Base-by-base conservation (phyloP, 176 grass and related monocot species). In the Thalia dealbata region DNA sequence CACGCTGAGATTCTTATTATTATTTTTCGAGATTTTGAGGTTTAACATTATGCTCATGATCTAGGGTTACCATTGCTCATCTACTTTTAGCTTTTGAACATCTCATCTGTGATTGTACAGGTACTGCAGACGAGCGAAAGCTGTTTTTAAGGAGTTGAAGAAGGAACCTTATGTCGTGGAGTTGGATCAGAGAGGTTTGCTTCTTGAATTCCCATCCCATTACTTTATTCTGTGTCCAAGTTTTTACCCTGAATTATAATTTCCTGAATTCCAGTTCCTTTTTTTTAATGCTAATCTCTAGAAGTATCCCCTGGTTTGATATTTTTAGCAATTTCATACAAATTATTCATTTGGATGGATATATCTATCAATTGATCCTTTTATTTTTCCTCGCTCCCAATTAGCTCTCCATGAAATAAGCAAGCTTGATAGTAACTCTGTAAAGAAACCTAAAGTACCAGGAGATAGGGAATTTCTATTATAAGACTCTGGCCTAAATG, bases 101-200 rank as follows among this genome's bases (percentile, higher is more conserved):
- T 13, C 11, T 48, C 10, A 48, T 48, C 11, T 48, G n/a, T n/a
- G n/a, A n/a, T n/a, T n/a, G 21, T 35, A 48, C 84, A 91, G 88
- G 76, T 91, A 91, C 56, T 91, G 88, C 64, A 82, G 32, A 78
- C 82, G 79, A 82, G 88, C 82, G 6, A 91, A 91, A 64, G 69
- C 84, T 19, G 88, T 87, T 26, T 91, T 91, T 72, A 80, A 87
- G 70, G 88, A 91, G 3, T 75, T 87, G 56, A 84, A 84, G 75
- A 84, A 82, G 64, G 69, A 87, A 18, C 88, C 88, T 3, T 82
- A 87, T 85, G 76, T 91, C 1, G 82, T 91, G 23, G 88, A 91
- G 79, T 82, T 91, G 43, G 88, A 91, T 71, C 82, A 87, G 21
- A 71, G 82, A 87, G 88, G 88, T 91, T 72, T 78, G 64, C 71